Base-by-base conservation (phyloP, 2,329 filamentous ascomycete genomes). In the Pseudocercospora fuligena region DNA sequence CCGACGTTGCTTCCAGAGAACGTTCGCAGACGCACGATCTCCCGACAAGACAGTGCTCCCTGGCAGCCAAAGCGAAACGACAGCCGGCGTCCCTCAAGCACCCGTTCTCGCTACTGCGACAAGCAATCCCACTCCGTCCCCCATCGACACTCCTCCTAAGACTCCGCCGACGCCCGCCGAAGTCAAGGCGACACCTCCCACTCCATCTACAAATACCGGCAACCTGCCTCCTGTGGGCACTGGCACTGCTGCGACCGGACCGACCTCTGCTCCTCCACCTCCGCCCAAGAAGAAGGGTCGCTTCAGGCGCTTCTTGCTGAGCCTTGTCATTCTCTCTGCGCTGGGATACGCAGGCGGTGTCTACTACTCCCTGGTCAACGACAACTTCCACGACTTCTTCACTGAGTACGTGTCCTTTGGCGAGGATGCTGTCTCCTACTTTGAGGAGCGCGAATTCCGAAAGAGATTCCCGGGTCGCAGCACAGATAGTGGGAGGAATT, bases 301-400 rank as follows among this genome's bases (percentile, higher is more conserved):
- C 66, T 87, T 97, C 77, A 87, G 92, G 74, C 90, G 90, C 77
- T 90, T 93, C 77, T 82, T 97, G 65, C 82, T 94, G 71, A 92
- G 91, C 63, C 81, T 97, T 58, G 82, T 94, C 69, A 81, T 97
- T 53, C 86, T 97, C 29, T 89, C 91, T 27, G 88, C 88, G 5
- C 80, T 96, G 53, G 89, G 91, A 46, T 99, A 97, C 75, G 92
- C 87, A 64, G 93, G 93, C 71, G 93, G 94, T 72, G 90, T 97
- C 63, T 97, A 92, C 85, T 95, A 97, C 80, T 94, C 95, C 63
- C 89, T 97, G 71, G 87, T 95, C 80, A 97, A 91, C 77, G 95
- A 99, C 84, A 97, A 93, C 82, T 99, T 98, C 87, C 94, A 99
- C 82, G 95, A 99, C 81, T 95, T 97, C 84, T 99, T 99, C 82